Conservation (phyloP, 208 protist species). For the Trypanosoma lewisi region DNA sequence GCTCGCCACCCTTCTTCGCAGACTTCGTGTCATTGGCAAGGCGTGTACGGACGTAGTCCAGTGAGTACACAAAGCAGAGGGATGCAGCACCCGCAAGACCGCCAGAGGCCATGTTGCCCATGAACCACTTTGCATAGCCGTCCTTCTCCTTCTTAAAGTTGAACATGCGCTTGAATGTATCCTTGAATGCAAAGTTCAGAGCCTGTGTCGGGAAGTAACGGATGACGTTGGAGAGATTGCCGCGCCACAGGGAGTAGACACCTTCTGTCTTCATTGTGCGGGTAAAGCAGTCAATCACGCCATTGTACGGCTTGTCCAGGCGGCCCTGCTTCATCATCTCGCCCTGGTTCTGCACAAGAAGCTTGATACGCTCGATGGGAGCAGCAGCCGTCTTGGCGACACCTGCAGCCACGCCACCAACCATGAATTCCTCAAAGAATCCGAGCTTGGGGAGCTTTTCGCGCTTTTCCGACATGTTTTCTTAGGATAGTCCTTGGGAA, state of each 20-base stretch:
- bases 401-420: conserved; percentile 73
- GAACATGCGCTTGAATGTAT: conserved; percentile 94
- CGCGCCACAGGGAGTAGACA: conserved; percentile 94
- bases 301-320: conserved; percentile 90
- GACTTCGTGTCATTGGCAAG: conserved; percentile 91
- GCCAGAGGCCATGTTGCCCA: conserved; percentile 94
- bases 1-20: conserved; percentile 74
- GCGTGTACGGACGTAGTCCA: conserved; percentile 98
- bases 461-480: conserved; percentile 28
- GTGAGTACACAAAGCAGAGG: conserved; percentile 95
- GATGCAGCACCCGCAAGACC: conserved; percentile 95
- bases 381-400: conserved; percentile 91
- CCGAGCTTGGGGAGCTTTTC: conserved; percentile 42
- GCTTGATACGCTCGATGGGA: conserved; percentile 96
- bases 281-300: conserved; percentile 94
- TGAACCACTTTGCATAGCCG: conserved; percentile 86
- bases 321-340: conserved; percentile 79
- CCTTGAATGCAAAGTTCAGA: conserved; percentile 98
- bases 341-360: conserved; percentile 94
- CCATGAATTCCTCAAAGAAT: conserved; percentile 80
- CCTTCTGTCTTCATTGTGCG: conserved; percentile 93
- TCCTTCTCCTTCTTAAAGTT: conserved; percentile 83
- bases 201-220: conserved; percentile 98
- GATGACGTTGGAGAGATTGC: conserved; percentile 96
- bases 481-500: too few species aligned